Conservation (phyloP, 1,139 yeast genomes). For the Zygoascus hellenicus region DNA sequence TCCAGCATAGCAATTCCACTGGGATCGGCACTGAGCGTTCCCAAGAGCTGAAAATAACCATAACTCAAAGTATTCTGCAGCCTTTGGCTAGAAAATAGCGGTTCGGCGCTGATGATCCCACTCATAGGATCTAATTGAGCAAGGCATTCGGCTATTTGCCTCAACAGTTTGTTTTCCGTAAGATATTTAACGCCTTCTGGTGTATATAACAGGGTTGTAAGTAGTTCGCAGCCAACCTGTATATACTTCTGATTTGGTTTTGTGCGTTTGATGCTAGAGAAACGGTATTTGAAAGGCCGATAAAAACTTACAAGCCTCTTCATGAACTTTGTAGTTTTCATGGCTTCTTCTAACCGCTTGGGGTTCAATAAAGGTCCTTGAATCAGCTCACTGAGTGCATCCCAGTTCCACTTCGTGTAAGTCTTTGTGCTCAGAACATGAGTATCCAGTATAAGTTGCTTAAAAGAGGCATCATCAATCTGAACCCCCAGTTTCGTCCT, state of each 20-base stretch:
- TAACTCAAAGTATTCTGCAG: conserved; percentile 59
- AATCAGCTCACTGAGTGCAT: conserved; percentile 55
- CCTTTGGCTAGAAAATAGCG: conserved; percentile 58
- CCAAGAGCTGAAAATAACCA: conserved; percentile 77
- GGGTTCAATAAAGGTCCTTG: conserved; percentile 77
- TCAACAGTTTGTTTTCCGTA: conserved; percentile 66
- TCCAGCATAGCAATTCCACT: conserved; percentile 65
- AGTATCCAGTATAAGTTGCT: conserved; percentile 59
- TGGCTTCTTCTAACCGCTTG: conserved; percentile 67
- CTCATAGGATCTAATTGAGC: conserved; percentile 81
- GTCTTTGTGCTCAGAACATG: conserved; percentile 73
- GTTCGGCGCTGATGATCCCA: conserved; percentile 68
- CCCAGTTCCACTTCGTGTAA: conserved; percentile 87
- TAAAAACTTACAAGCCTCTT: conserved; percentile 81
- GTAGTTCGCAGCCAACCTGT: conserved; percentile 65
- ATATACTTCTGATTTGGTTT: conserved; percentile 53
- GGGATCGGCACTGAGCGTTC: conserved; percentile 54
- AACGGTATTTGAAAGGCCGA: conserved; percentile 84
- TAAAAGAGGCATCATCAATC: conserved; percentile 67
- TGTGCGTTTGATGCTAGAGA: conserved; percentile 54
- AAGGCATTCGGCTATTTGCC: conserved; percentile 81
- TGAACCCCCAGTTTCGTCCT: conserved; percentile 45
- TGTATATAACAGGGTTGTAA: conserved; percentile 59
- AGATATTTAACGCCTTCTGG: conserved; percentile 64
- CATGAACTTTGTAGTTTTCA: conserved; percentile 76